Base-by-base conservation (phyloP, 2,329 filamentous ascomycete species). In the Colletotrichum cuscutae region DNA sequence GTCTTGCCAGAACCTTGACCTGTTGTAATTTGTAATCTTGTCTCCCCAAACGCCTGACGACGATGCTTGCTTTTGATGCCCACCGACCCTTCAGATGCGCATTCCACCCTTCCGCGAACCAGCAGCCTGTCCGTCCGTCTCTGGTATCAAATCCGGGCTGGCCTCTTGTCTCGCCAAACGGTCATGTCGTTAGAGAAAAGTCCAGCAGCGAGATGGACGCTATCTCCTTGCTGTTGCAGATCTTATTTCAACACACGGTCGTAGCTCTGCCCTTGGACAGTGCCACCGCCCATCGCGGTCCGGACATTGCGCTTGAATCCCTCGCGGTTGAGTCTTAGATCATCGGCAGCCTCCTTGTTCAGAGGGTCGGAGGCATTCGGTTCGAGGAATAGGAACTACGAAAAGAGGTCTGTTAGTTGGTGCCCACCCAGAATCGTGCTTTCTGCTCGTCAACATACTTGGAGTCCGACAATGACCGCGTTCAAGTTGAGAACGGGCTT, bases 401-500 rank as follows among this genome's bases (percentile, higher is more conserved):
- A 42, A 19, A 2, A 30, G 76, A 37, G 75, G 11, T 13, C 26
- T 49, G 66, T 80, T 75, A 81, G 78, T 72, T 65, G 58, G 37
- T 13, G 35, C 56, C 59, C 52, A 2, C 22, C 19, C 5, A 7
- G 13, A 42, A 13, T 37, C 28, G 4, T 35, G n/a, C 32, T 15
- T 32, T 12, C 12, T 13, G 9, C 19, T 26, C 11, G 35, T 35
- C 7, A 37, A 79, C 86, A 56, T 85, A 94, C 93, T 90, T 95
- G 94, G 81, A 99, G 85, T 54, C 97, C 97, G 65, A 98, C 95
- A 77, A 99, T 97, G 53, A 98, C 95, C 19, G 97, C 95, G 81
- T 98, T 98, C 81, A 99, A 84, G 82, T 98, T 98, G 81, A 99
- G 86, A 57, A 99, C 97, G 0, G 97, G 97, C 87, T 98, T 99